These are phyloP conservation scores for Boletus edulis DNA, from an alignment of 768 basidiomycete species.

Conservation along the genomic window DNA sequence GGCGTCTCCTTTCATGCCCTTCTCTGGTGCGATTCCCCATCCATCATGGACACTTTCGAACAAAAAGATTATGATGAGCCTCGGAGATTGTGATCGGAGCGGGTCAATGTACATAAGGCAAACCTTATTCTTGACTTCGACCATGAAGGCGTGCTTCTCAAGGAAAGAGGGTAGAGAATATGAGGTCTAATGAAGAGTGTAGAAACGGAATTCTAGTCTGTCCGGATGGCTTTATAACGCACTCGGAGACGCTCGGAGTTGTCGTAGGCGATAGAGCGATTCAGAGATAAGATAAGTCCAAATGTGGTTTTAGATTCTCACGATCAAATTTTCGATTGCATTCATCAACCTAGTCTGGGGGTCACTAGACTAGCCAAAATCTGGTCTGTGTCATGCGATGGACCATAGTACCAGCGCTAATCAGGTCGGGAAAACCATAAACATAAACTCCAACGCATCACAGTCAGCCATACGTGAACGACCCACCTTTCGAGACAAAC, in stretches of 20 bases:
- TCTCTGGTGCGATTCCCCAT: constrained; percentile 76
- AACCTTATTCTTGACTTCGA: constrained; percentile 79
- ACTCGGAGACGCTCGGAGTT: constrained; percentile 6
- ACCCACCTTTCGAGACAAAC: no score
- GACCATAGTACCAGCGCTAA: no score
- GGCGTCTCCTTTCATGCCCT: constrained; percentile 82
- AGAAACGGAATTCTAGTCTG: background rate
- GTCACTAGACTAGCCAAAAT: no score
- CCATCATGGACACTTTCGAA: constrained; percentile 84
- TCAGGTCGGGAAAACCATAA: no score
- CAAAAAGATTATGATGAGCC: background rate
- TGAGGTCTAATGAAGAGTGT: background rate
- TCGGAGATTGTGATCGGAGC: background rate
- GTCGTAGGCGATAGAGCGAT: background rate
- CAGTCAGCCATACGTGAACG: no score
- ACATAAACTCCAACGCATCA: no score
- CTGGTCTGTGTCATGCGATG: no score
- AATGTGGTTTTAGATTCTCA: background rate
- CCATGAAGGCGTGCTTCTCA: constrained; percentile 31
- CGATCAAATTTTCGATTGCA: no score
- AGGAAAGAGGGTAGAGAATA: background rate
- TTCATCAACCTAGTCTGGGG: no score
- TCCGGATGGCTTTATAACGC: background rate
- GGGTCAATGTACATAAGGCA: constrained; percentile 71
- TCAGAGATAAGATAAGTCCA: background rate